A percentile compares a stretch with the other conserved stretches of the same genome.
Evolutionary conservation across 1,139 yeast species (phyloP).

Genomic region (Protomyces gravidus): DNA sequence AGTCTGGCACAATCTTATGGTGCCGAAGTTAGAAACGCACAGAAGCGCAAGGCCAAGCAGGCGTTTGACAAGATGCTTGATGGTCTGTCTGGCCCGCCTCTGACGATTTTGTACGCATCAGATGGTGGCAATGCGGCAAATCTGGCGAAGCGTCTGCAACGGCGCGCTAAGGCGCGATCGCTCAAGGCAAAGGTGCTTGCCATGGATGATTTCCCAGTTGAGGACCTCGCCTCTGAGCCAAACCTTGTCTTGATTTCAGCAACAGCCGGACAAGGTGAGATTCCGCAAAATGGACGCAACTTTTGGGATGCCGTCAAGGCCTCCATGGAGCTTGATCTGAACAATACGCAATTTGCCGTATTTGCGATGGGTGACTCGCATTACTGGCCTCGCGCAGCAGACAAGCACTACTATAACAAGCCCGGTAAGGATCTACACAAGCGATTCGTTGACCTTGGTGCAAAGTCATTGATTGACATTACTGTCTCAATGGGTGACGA

Average conservation of each 20-base stretch:
- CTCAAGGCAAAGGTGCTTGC: slow-evolving; percentile 53
- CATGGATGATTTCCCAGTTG: slow-evolving; percentile 60
- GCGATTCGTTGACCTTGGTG: slow-evolving; percentile 76
- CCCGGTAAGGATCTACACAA: slow-evolving; percentile 78
- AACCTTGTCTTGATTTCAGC: slow-evolving; percentile 68
- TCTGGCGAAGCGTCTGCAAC: slow-evolving; percentile 63
- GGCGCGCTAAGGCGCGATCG: slow-evolving; percentile 54
- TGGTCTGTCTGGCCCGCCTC: slow-evolving; percentile 88
- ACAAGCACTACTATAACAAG: slow-evolving; percentile 66
- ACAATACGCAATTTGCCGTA: slow-evolving; percentile 60
- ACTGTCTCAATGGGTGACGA: slow-evolving; percentile 88
- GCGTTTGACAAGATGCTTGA: slow-evolving; percentile 74
- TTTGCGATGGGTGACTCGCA: slow-evolving; percentile 94
- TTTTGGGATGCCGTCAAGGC: slow-evolving; percentile 74
- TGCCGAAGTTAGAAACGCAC: slow-evolving; percentile 56
- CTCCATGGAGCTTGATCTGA: slow-evolving; percentile 60
- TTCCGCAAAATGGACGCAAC: slow-evolving; percentile 72
- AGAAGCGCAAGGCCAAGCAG: slow-evolving; percentile 65
- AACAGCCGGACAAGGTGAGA: slow-evolving; percentile 94
- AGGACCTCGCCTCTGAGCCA: slow-evolving; percentile 58
- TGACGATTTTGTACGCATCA: slow-evolving; percentile 85
- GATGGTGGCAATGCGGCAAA: slow-evolving; percentile 94
- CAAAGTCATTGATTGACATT: slow-evolving; percentile 67
- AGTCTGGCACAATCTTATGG: slow-evolving; percentile 63
- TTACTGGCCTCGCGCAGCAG: slow-evolving; percentile 58